Evolutionary conservation across 495 filamentous ascomycete genomes (phyloP), one percentile per base, ranked within the genome.

Genomic region (Podospora tetraspora): DNA sequence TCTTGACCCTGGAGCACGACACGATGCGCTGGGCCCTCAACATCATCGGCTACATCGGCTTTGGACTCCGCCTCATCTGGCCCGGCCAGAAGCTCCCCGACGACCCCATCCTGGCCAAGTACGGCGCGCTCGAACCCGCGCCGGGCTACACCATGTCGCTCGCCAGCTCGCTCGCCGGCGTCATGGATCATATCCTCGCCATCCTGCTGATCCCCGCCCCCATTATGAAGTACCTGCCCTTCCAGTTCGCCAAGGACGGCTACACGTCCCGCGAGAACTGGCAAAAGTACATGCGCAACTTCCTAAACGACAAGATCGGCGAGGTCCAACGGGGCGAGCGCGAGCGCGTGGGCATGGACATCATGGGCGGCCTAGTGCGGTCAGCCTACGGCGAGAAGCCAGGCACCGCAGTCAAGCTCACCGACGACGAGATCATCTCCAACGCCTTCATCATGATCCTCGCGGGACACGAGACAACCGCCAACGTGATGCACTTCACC

Each of bases 391-490:
- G 76, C 37, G 67, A 76, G 21, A 63, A 68, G 11, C 57, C 37
- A 3, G 27, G 27, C 11, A 63, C 34, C 23, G 64, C 76, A 16
- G 61, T 57, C 22, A 70, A 79, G 30, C 72, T 89, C 12, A 76
- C 75, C 4, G 83, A 88, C 69, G 77, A 78, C 19, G 89, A 91
- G 60, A 87, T 92, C 69, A 80, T 90, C 25, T 88, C 87, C 32
- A 90, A 92, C 72, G 85, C 88, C 12, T 92, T 91, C 75, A 84
- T 91, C 71, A 88, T 90, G 74, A 84, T 88, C 57, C 79, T 92
- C 16, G 89, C 90, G 1, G 90, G 90, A 23, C 90, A 92, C 75
- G 90, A 92, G 73, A 90, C 90, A 1, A 86, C 88, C 4, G 89
- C 89, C 60, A 90, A 90, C 76, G 82, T 82, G 1, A 76, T 90